Conservation (phyloP, 805 yeast species). For the Komagataella pseudopastoris region DNA sequence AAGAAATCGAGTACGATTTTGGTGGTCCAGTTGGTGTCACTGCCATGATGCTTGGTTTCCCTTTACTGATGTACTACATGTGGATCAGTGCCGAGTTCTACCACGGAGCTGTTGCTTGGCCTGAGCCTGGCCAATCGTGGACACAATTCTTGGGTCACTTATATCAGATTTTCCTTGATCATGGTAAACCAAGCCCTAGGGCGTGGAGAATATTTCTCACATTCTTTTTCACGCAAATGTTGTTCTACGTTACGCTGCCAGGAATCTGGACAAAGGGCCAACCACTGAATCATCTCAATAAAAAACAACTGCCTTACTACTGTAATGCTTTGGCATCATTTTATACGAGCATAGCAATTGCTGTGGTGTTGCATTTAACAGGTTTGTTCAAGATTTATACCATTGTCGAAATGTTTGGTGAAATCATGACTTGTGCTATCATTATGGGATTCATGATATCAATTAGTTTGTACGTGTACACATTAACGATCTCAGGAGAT, state of each 20-base stretch:
- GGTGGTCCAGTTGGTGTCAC: conserved; percentile 87
- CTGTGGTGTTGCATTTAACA: conserved; percentile 53
- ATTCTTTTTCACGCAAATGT: conserved; percentile 55
- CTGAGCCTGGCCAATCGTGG: conserved; percentile 43
- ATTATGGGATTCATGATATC: conserved; percentile 62
- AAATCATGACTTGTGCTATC: conserved; percentile 88
- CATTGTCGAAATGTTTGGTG: conserved; percentile 73
- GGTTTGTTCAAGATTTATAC: conserved; percentile 64
- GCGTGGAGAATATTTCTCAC: conserved; percentile 63
- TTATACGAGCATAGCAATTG: conserved; percentile 50
- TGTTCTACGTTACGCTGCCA: conserved; percentile 74
- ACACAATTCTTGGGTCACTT: conserved; percentile 30
- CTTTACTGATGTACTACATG: conserved; percentile 90
- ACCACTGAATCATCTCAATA: conserved; percentile 71
- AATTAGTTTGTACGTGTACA: conserved; percentile 53
- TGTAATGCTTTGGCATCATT: conserved; percentile 88
- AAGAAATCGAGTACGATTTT: conserved; percentile 55
- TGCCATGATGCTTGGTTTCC: conserved; percentile 90
- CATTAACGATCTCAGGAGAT: conserved; percentile 53
- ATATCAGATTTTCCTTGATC: conserved; percentile 28
- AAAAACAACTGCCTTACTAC: conserved; percentile 76
- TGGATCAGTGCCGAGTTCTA: conserved; percentile 84
- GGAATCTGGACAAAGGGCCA: conserved; percentile 95
- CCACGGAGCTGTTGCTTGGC: conserved; percentile 60
- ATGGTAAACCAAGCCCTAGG: conserved; percentile 44